Evolutionary conservation across 2,329 filamentous ascomycete species (phyloP).

Genomic region (Trichoderma arundinaceum): DNA sequence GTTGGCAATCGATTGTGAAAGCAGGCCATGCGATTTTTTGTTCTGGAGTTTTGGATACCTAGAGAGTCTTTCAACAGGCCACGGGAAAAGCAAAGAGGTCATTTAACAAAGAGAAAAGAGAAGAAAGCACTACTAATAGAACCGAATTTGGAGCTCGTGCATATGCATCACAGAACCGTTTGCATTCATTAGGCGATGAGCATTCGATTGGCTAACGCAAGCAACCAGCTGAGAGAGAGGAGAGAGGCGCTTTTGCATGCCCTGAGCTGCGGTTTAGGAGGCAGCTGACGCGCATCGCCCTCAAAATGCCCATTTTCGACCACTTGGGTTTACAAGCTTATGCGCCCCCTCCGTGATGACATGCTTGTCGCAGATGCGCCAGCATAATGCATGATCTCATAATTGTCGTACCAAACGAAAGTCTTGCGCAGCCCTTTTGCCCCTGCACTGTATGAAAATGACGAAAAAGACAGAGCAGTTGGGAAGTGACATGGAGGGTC

Average conservation of each 20-base stretch:
- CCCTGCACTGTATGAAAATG: not conserved
- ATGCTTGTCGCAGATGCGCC: not conserved
- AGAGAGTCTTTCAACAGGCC: slow-evolving; percentile 28
- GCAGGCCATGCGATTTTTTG: slow-evolving; percentile 4
- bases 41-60: slow-evolving; percentile 20
- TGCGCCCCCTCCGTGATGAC: not conserved
- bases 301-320: not conserved
- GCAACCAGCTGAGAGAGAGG: not conserved
- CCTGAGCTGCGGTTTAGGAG: not conserved
- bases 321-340: slow-evolving; percentile 3
- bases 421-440: not conserved
- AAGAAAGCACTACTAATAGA: slow-evolving; percentile 1
- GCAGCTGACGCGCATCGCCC: not conserved
- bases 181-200: not conserved
- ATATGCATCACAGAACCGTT: not conserved
- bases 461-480: not conserved
- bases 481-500: not conserved
- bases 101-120: not conserved
- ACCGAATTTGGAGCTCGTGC: not conserved
- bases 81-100: not conserved
- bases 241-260: not conserved
- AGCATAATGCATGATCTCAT: slow-evolving; percentile 26
- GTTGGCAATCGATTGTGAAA: not conserved
- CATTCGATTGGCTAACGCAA: not conserved
- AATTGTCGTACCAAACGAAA: not conserved